These are phyloP conservation scores for Auriscalpium vulgare DNA, from an alignment of 768 basidiomycete genomes.

Conservation along the genomic window DNA sequence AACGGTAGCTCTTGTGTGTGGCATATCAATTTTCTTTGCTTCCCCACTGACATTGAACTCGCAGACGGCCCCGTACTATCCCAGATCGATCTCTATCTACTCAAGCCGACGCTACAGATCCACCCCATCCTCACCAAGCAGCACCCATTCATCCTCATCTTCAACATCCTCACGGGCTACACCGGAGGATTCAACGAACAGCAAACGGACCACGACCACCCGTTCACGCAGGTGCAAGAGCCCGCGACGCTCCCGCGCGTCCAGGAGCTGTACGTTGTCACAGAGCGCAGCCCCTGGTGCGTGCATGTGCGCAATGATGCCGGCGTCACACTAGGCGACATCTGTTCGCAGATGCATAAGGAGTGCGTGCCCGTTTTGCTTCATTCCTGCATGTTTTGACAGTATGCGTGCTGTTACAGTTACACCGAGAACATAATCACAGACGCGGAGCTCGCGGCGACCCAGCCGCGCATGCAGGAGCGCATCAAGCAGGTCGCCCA, in stretches of 20 bases:
- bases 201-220: conserved; percentile 50
- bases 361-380: conserved; percentile 43
- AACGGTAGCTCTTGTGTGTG: conserved; percentile 10
- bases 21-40: neutral
- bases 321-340: conserved; percentile 71
- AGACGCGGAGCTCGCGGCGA: conserved; percentile 51
- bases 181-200: conserved; percentile 56
- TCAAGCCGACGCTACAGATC: conserved; percentile 59
- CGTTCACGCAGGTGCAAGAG: conserved; percentile 34
- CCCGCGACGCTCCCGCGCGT: conserved; percentile 33
- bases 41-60: neutral
- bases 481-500: conserved; percentile 57
- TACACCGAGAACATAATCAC: conserved; percentile 65
- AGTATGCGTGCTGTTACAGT: conserved; percentile 30
- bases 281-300: conserved; percentile 66
- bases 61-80: conserved; percentile 73
- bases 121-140: conserved; percentile 59
- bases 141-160: conserved; percentile 53
- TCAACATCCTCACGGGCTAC: conserved; percentile 60
- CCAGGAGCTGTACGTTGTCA: conserved; percentile 28
- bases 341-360: conserved; percentile 65
- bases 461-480: conserved; percentile 62
- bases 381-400: neutral
- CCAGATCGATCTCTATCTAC: conserved; percentile 76
- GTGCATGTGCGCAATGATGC: conserved; percentile 62